Evolutionary conservation across 768 basidiomycete species (phyloP), one percentile per base, ranked within the genome.

Genomic region (Phanerodontia chrysosporium): DNA sequence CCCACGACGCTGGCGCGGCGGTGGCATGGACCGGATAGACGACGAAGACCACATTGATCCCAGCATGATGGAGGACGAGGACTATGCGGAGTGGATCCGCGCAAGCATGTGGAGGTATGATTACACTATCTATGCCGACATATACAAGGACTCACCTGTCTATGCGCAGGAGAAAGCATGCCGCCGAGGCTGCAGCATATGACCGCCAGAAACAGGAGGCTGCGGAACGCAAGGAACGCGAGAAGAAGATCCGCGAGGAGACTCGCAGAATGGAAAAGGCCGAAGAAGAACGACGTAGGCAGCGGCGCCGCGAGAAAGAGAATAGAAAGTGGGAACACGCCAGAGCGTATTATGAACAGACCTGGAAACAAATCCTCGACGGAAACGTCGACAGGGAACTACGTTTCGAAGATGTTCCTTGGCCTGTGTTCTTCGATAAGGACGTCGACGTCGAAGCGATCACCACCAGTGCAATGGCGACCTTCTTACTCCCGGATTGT

Each of bases 51-150:
- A 66, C 18, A 65, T 72, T 5, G 71, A 83, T 59, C 76, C 78
- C 28, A 69, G 66, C 49, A 62, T 69, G 49, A 88, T 95, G 88
- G 86, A 87, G 60, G 92, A 95, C 8, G 89, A 95, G 64, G 87
- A 92, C 60, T 96, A 96, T 64, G 83, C 88, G 1, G 90, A 92
- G 65, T 95, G 90, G 89, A 75, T 96, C 52, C 76, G 94, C 62
- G 73, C 80, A 25, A 92, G 91, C 49, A 95, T 97, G 90, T 94
- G 90, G 77, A 82, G 84, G 83, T 86, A 60, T 42, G 83, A 72
- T 13, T 52, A 59, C 54, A 58, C 51, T 59, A 48, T 21, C 51
- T 53, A 45, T 45, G 36, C 58, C 49, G 57, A 49, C 21, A 42
- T 3, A 3, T 25, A 56, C 45, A 56, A n/a, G 30, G 28, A 45